Evolutionary conservation across 1,284 basidiomycete genomes (phyloP).

Genomic region (Peniophora sp.): DNA sequence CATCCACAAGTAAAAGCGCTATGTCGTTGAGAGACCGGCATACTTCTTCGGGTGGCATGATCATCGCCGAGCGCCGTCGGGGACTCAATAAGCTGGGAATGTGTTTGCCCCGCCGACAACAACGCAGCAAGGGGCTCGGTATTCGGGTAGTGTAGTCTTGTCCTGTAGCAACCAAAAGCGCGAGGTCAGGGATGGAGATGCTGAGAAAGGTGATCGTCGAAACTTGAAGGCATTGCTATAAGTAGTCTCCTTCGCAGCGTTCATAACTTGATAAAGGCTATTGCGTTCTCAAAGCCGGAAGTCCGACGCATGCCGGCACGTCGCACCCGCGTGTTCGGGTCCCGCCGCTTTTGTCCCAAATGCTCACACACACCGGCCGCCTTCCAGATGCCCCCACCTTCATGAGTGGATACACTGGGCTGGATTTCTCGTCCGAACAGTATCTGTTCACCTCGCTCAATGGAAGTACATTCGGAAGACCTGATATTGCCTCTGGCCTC

Average conservation of each 20-base stretch:
- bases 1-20: not conserved
- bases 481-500: slow-evolving; percentile 31
- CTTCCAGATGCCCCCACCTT: slow-evolving; percentile 2
- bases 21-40: not conserved
- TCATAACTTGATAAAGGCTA: no score
- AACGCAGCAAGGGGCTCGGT: no score
- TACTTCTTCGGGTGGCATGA: not conserved
- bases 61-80: no score
- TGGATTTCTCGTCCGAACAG: slow-evolving; percentile 60
- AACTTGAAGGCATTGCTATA: no score
- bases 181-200: not conserved
- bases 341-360: not conserved
- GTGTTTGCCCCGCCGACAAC: no score
- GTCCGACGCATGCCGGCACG: not conserved
- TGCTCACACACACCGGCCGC: not conserved
- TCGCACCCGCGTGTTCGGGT: not conserved
- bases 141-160: no score
- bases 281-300: not conserved
- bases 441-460: slow-evolving; percentile 47
- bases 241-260: no score
- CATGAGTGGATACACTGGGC: slow-evolving; percentile 9
- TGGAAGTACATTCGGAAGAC: slow-evolving; percentile 37
- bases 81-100: not conserved
- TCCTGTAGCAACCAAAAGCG: no score
- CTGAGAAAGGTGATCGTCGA: not conserved